phyloP scores from a whole-genome alignment of 2,329 filamentous ascomycete genomes.

The Ramularia endophylla region DNA sequence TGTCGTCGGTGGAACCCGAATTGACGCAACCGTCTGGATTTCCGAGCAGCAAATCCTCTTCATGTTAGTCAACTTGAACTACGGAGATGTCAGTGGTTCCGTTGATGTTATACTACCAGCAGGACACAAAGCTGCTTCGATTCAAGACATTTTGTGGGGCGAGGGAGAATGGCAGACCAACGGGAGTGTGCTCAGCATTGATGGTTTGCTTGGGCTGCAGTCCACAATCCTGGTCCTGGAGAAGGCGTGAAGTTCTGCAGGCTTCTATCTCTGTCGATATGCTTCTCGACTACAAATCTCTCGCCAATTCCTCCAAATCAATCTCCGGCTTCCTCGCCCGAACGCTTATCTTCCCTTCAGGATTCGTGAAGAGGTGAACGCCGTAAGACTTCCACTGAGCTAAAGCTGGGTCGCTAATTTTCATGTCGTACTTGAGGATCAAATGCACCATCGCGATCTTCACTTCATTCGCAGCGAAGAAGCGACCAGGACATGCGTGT shows the following conservation, averaged over 20 bases:
- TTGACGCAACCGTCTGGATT: slow-evolving; percentile 42
- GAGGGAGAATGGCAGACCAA: slow-evolving; percentile 11
- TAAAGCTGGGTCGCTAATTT: slow-evolving; percentile 15
- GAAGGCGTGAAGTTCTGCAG: too few species aligned
- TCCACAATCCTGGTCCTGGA: too few species aligned
- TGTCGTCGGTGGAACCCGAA: slow-evolving; percentile 19
- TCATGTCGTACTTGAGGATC: slow-evolving; percentile 32
- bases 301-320: slow-evolving; percentile 9
- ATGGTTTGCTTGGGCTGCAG: too few species aligned
- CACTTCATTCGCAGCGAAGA: slow-evolving; percentile 32
- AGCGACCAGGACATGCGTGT: slow-evolving; percentile 32
- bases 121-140: neutral
- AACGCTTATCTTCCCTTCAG: slow-evolving; percentile 10
- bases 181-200: too few species aligned
- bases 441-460: slow-evolving; percentile 31
- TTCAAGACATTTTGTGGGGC: slow-evolving; percentile 15
- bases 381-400: slow-evolving; percentile 8
- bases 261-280: too few species aligned
- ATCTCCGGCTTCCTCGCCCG: slow-evolving; percentile 12
- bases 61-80: slow-evolving; percentile 35
- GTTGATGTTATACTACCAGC: slow-evolving; percentile 17
- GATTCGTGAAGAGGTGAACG: slow-evolving; percentile 7
- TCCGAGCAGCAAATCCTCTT: slow-evolving; percentile 33
- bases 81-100: slow-evolving; percentile 14
- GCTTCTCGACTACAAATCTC: neutral